Evolutionary conservation across 2,329 filamentous ascomycete species (phyloP).

Genomic region (Dactylonectria macrodidyma): DNA sequence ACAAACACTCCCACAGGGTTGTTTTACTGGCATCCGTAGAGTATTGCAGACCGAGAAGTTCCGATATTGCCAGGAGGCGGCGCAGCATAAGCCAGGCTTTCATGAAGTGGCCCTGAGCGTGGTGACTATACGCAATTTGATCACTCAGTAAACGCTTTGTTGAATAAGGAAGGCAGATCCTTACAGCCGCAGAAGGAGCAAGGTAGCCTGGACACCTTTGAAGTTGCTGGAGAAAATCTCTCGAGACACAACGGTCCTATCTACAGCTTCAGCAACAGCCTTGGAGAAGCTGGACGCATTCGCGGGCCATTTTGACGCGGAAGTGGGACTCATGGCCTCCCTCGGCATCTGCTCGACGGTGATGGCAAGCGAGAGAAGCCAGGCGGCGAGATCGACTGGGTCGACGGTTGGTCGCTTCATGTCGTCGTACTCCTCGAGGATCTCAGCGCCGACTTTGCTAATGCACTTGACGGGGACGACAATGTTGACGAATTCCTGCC

Average conservation of each 20-base stretch:
- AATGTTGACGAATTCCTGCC: not conserved
- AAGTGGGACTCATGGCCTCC: not conserved
- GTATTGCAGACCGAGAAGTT: constrained; percentile 3
- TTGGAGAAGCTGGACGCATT: constrained; percentile 1
- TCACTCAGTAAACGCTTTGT: not conserved
- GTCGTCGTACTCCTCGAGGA: not conserved
- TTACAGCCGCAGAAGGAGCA: constrained; percentile 8
- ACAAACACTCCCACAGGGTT: constrained; percentile 5
- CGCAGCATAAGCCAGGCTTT: constrained; percentile 6
- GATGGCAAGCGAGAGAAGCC: not conserved
- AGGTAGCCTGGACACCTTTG: not conserved
- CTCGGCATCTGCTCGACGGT: constrained; percentile 1
- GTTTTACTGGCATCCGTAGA: not conserved
- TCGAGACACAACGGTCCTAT: not conserved
- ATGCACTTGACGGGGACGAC: not conserved
- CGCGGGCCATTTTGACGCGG: not conserved
- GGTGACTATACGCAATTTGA: not conserved
- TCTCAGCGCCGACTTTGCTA: not conserved
- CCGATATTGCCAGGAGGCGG: not conserved
- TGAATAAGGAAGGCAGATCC: not conserved
- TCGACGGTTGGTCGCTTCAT: constrained; percentile 4
- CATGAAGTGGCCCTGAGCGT: constrained; percentile 5
- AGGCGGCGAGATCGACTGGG: not conserved
- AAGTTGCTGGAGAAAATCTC: not conserved
- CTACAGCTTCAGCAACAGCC: constrained; percentile 5